Base-by-base conservation (phyloP, 768 basidiomycete species). In the Lactarius evosmus region DNA sequence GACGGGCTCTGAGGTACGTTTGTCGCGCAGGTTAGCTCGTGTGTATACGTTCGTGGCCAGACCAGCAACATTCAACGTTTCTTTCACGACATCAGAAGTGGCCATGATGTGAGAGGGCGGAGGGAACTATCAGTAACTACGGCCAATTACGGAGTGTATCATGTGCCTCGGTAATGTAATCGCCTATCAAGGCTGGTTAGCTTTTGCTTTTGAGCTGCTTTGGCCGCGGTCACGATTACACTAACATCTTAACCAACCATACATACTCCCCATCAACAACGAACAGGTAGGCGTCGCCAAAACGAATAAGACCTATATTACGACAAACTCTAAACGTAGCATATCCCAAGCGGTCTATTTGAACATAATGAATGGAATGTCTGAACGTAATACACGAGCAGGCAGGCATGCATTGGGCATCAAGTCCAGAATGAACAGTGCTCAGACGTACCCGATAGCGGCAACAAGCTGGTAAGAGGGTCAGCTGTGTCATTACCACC, bases 11-110 rank as follows among this genome's bases (percentile, higher is more conserved):
- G 40, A 40, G 17, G 61, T 16, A 32, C 33, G 16, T 12, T 38
- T 50, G 17, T 40, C 25, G 51, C 65, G 61, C 22, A 68, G 61
- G 34, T 61, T 52, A 14, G 68, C 55, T 30, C 67, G 66, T 11
- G 70, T 57, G 68, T 69, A 74, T 33, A 75, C 70, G 60, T 74
- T 62, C 17, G 74, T 67, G 22, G 66, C 60, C 5, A 76, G 60
- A 3, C 75, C 75, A 8, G 69, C 74, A 29, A 74, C 65, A 58
- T 69, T 72, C 50, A 73, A 33, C 0, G 60, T 66, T 36, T 75
- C 57, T 54, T 71, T 71, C 5, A 63, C 59, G 29, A 70, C 68
- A 32, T 46, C 32, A 52, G 38, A 27, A 30, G 22, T 17, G 46
- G 44, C 19, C 19, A 50, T 22, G 46, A 38, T 27, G 49, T 51